These are phyloP conservation scores for Ogataea corticis DNA, from an alignment of 805 yeast genomes.

Conservation along the genomic window DNA sequence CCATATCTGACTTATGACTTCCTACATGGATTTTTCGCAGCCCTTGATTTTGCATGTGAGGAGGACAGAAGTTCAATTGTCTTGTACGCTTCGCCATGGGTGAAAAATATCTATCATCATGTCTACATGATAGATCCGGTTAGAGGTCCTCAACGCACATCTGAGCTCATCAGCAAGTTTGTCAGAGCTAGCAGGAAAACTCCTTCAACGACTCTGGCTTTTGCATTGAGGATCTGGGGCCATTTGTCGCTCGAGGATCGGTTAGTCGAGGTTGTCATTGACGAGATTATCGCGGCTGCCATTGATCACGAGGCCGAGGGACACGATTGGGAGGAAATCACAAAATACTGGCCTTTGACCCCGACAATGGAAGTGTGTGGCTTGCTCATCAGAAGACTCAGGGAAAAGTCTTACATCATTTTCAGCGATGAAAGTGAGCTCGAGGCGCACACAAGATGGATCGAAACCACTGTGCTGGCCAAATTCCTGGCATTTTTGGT, in stretches of 20 bases:
- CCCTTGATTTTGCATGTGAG: slow-evolving; percentile 43
- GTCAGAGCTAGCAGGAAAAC: slow-evolving; percentile 57
- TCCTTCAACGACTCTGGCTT: slow-evolving; percentile 47
- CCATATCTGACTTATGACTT: slow-evolving; percentile 66
- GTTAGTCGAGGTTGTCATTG: slow-evolving; percentile 57
- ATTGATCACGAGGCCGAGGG: slow-evolving; percentile 79
- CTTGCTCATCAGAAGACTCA: slow-evolving; percentile 56
- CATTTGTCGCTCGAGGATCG: slow-evolving; percentile 61
- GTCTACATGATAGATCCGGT: slow-evolving; percentile 56
- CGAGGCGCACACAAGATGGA: slow-evolving; percentile 59
- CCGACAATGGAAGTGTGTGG: slow-evolving; percentile 78
- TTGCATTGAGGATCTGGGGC: slow-evolving; percentile 68
- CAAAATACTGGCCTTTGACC: slow-evolving; percentile 58
- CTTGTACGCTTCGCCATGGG: slow-evolving; percentile 71
- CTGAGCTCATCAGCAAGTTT: slow-evolving; percentile 61
- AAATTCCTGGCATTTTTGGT: slow-evolving; percentile 63
- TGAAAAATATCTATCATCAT: slow-evolving; percentile 58
- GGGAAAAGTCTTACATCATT: slow-evolving; percentile 51
- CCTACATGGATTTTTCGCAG: slow-evolving; percentile 48
- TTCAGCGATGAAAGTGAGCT: slow-evolving; percentile 45
- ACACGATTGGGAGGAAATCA: slow-evolving; percentile 61
- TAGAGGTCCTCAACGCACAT: slow-evolving; percentile 59
- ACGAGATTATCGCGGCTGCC: slow-evolving; percentile 72
- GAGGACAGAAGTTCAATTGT: slow-evolving; percentile 43
- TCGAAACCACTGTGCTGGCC: slow-evolving; percentile 69